A percentile compares a stretch with the other conserved stretches of the same genome.
phyloP scores from a whole-genome alignment of 352 stramenopile species.

The Aphanomyces invadans region DNA sequence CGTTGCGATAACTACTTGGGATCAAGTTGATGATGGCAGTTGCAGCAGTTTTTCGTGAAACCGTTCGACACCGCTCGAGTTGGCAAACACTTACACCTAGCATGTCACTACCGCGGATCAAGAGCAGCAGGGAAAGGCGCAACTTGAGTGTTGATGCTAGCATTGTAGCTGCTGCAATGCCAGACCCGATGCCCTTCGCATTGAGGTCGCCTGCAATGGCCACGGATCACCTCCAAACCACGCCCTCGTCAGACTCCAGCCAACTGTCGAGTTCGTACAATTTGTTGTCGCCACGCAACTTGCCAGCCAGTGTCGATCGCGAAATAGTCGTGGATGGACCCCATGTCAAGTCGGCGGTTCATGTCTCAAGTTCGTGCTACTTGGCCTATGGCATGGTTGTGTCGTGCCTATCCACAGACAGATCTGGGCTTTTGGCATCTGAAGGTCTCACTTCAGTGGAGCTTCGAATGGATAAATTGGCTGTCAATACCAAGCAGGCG shows the following conservation, averaged over 20 bases:
- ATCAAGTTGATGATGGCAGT: neutral
- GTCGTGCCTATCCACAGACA: constrained; percentile 51
- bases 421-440: constrained; percentile 40
- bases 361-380: constrained; percentile 28
- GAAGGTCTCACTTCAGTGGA: constrained; percentile 51
- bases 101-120: neutral
- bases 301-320: neutral
- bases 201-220: neutral
- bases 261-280: neutral
- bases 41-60: neutral
- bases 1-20: no score
- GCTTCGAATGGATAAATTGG: constrained; percentile 49
- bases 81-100: no score
- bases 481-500: constrained; percentile 25
- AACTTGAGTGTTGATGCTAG: neutral
- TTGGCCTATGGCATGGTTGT: constrained; percentile 67
- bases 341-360: constrained; percentile 16
- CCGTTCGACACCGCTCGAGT: neutral
- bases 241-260: neutral
- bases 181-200: no score
- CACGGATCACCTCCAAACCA: neutral
- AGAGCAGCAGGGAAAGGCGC: neutral
- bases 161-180: neutral
- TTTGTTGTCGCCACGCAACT: neutral
- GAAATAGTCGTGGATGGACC: neutral